Base-by-base conservation (phyloP, 1,284 basidiomycete species). In the Bondarzewia mesenterica region DNA sequence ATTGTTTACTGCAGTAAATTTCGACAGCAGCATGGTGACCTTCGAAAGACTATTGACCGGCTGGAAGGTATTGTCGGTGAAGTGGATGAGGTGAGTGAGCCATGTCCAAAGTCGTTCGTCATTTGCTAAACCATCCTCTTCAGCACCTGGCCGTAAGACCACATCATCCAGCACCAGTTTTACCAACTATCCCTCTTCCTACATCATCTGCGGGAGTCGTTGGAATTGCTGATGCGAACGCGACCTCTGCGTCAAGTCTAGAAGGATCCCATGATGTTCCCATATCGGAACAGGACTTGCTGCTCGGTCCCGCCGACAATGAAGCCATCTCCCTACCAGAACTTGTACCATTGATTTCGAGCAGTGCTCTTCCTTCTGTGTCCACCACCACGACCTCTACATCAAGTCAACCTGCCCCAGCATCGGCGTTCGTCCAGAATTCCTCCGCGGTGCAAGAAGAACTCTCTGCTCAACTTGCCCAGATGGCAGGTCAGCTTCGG, bases 401-500 rank as follows among this genome's bases (percentile, higher is more conserved):
- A 48, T n/a, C n/a, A n/a, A n/a, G n/a, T n/a, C n/a, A n/a, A n/a
- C n/a, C n/a, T n/a, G n/a, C n/a, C n/a, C 56, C 35, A 44, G 55
- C 45, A 40, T 71, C 75, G 10, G 66, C 70, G 1, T 71, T 75
- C 59, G 64, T 79, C 29, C 74, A 77, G 60, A 76, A 78, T 52
- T 79, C 82, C 8, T 73, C 68, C 15, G 72, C 75, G 0, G 66
- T 84, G 2, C 88, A 90, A 23, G 78, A 88, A 52, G 79, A 86
- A 37, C 75, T 90, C 39, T 76, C 84, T 0, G 72, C 73, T 4
- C 85, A 90, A 60, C 76, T 91, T 16, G 81, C 82, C 1, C 66
- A 76, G 38, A 91, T 91, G 88, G 84, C 87, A 1, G 68, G 76
- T 2, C 88, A 90, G 62, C 75, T 91, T 42, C 82, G 82, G 58